These are phyloP conservation scores for Aristolochia contorta DNA, from an alignment of 164 flowering plant species.

Conservation along the genomic window DNA sequence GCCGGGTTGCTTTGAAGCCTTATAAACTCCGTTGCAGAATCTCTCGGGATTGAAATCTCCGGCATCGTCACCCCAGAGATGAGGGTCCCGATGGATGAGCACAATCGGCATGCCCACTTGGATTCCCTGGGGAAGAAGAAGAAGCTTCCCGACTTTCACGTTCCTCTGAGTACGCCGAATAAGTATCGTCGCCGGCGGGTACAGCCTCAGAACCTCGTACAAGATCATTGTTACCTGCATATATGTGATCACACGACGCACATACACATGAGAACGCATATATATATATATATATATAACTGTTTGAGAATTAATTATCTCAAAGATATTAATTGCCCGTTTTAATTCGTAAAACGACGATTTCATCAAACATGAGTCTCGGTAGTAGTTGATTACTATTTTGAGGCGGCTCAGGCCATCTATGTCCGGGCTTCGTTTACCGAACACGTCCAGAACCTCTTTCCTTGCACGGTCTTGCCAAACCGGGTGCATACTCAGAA, in stretches of 20 bases:
- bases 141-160: conserved; percentile 6
- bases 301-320: background rate
- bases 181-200: conserved; percentile 1
- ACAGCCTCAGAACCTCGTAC: conserved; percentile 11
- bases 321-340: background rate
- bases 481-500: conserved; percentile 29
- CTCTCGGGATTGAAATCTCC: conserved; percentile 12
- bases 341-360: background rate
- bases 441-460: conserved; percentile 28
- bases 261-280: too few species aligned
- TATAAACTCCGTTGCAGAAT: conserved; percentile 6
- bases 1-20: conserved; percentile 10
- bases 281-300: background rate
- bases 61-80: conserved; percentile 14
- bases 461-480: conserved; percentile 49
- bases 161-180: conserved; percentile 7
- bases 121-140: conserved; percentile 5
- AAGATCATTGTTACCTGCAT: conserved; percentile 15
- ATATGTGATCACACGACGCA: too few species aligned
- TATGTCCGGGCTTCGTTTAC: conserved; percentile 17
- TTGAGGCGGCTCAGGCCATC: conserved; percentile 27
- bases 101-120: conserved; percentile 3
- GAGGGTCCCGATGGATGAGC: conserved; percentile 11
- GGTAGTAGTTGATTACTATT: conserved; percentile 20
- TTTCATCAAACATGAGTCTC: background rate